A percentile compares a stretch with the other conserved stretches of the same genome.
Conservation (phyloP, 352 stramenopile species). For the Globisporangium spinosum region DNA sequence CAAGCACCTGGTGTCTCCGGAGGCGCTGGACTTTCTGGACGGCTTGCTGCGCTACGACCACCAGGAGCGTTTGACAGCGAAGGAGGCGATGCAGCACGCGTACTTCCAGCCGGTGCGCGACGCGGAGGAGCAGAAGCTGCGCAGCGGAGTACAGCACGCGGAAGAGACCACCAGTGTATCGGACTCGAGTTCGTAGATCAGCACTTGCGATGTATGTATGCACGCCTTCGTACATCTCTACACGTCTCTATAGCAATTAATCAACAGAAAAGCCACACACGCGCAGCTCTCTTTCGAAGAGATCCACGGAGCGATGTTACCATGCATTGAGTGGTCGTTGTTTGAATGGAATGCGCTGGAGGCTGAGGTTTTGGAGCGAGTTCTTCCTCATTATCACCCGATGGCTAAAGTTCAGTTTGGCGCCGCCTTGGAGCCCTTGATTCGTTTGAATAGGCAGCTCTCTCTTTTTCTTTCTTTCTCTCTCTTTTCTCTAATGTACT, state of each 20-base stretch:
- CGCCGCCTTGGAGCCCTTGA: no score
- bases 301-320: background rate
- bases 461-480: no score
- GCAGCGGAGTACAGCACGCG: slow-evolving; percentile 40
- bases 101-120: slow-evolving; percentile 96
- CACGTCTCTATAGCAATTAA: slow-evolving; percentile 1
- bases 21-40: slow-evolving; percentile 95
- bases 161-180: slow-evolving; percentile 76
- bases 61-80: slow-evolving; percentile 96
- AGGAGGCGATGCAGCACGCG: slow-evolving; percentile 97
- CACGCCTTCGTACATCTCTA: background rate
- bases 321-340: background rate
- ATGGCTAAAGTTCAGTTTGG: no score
- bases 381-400: no score
- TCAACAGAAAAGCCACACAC: background rate
- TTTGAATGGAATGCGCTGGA: no score
- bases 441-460: no score
- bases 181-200: slow-evolving; percentile 65
- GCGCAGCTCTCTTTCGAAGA: background rate
- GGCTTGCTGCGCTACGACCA: slow-evolving; percentile 91
- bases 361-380: no score
- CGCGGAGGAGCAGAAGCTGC: slow-evolving; percentile 67
- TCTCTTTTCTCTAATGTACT: no score
- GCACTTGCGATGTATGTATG: background rate
- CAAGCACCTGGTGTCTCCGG: slow-evolving; percentile 40